Base-by-base conservation (phyloP, 2,329 filamentous ascomycete genomes). In the Incumbomyces delicatus region DNA sequence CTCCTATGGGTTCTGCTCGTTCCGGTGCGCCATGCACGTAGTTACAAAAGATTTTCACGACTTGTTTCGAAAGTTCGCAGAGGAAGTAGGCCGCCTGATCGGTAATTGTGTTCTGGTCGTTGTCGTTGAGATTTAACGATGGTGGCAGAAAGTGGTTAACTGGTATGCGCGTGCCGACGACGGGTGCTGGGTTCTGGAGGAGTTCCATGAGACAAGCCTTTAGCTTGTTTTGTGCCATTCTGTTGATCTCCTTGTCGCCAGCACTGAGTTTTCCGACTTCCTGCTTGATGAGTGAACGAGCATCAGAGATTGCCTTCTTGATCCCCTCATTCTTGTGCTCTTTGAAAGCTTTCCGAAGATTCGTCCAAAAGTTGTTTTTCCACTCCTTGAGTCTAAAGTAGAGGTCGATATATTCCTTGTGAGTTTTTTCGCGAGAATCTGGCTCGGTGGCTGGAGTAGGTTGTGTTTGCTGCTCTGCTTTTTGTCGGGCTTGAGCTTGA, bases 1-100 rank as follows among this genome's bases (percentile, higher is more conserved):
- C 77, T n/a, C 87, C 87, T 37, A 94, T 75, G 1, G 85, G 83
- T 55, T 92, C 85, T 8, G 86, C 87, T 5, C 77, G 74, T 51
- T 76, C 77, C 1, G 78, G 73, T 44, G 79, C 77, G 18, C 78
- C 75, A 10, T 75, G 74, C 39, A 79, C 81, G 63, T 87, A 82
- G 43, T 73, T 76, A 52, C 81, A 73, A 57, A 83, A 81, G 53
- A 88, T 85, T 39, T 74, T 76, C 50, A 92, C 73, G 47, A 88
- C 72, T 36, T 72, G 72, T 63, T 94, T 94, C 55, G 82, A 72
- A 53, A 89, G 81, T 42, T 84, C 79, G 57, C 85, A 88, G 47
- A 94, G 71, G 1, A 87, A 73, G 61, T 88, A 94, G 20, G 94
- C 67, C 52, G 86, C 77, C 5, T 85, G 65, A 1, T 76, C 74